A percentile compares a stretch with the other conserved stretches of the same genome.
Conservation (phyloP, 306 rosid species). For the Begonia loranthoides region DNA sequence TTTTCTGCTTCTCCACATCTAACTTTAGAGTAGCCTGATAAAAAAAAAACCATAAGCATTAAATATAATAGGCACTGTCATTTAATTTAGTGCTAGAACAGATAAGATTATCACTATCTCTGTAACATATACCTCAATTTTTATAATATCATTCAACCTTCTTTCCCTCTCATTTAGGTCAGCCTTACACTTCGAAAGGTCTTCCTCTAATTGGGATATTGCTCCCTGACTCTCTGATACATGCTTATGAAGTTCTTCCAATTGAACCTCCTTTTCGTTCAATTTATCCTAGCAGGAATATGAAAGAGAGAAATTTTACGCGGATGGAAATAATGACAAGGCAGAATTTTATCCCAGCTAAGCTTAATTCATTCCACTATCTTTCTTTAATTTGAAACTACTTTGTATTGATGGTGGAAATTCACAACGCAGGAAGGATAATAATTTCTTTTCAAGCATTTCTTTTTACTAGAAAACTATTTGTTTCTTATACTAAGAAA, state of each 20-base stretch:
- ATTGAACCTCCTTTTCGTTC: slow-evolving; percentile 44
- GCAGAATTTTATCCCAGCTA: too few species aligned
- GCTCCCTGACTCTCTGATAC: slow-evolving; percentile 44
- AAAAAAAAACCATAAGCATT: neutral
- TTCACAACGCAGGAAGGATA: too few species aligned
- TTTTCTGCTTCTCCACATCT: slow-evolving; percentile 59
- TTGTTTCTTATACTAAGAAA: too few species aligned
- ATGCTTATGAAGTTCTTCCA: slow-evolving; percentile 38
- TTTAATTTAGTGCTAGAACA: neutral
- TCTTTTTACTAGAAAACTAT: too few species aligned
- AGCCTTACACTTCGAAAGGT: slow-evolving; percentile 43
- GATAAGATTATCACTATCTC: neutral
- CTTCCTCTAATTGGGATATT: slow-evolving; percentile 45
- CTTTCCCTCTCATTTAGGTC: slow-evolving; percentile 61
- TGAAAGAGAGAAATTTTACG: neutral
- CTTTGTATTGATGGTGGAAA: too few species aligned
- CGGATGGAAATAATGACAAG: neutral
- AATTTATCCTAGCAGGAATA: slow-evolving; percentile 42
- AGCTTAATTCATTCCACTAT: too few species aligned
- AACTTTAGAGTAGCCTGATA: slow-evolving; percentile 51
- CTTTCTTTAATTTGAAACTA: too few species aligned
- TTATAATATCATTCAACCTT: slow-evolving; percentile 39
- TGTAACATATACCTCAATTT: slow-evolving; percentile 38
- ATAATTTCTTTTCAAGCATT: too few species aligned
- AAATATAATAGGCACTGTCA: too few species aligned